phyloP scores from a whole-genome alignment of 1,284 basidiomycete species.

The Tylopilus sp. region DNA sequence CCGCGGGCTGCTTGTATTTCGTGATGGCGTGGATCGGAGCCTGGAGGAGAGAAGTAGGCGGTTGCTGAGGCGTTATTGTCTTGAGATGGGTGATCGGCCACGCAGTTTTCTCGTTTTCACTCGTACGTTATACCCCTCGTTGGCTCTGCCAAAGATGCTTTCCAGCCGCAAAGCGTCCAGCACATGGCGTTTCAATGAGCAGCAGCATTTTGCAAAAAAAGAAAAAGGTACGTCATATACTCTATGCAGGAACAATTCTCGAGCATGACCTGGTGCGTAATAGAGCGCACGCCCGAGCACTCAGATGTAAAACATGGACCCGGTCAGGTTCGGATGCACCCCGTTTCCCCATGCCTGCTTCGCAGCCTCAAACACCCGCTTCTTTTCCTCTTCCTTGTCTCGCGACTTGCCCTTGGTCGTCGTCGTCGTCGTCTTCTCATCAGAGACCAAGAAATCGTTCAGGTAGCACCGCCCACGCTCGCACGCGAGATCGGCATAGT shows the following conservation, averaged over 20 bases:
- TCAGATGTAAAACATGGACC: constrained; percentile 73
- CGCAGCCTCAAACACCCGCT: constrained; percentile 48
- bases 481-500: constrained; percentile 73
- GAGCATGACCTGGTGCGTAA: neutral
- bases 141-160: neutral
- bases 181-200: neutral
- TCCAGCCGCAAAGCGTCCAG: neutral
- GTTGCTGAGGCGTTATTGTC: constrained; percentile 30
- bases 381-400: constrained; percentile 39
- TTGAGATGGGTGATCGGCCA: too few species aligned
- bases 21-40: constrained; percentile 71
- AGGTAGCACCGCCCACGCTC: constrained; percentile 68
- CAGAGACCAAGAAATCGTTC: constrained; percentile 55
- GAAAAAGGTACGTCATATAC: neutral
- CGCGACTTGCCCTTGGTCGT: constrained; percentile 20
- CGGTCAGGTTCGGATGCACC: constrained; percentile 51
- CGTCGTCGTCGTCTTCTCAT: constrained; percentile 40
- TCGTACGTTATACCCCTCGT: neutral
- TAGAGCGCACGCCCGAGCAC: neutral
- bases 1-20: constrained; percentile 66
- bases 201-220: neutral
- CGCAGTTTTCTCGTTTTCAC: neutral
- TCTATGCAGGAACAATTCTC: neutral
- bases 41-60: constrained; percentile 40
- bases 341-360: constrained; percentile 57